These are phyloP conservation scores for Penicillium atrosanguineum DNA, from an alignment of 495 filamentous ascomycete genomes.

Conservation along the genomic window DNA sequence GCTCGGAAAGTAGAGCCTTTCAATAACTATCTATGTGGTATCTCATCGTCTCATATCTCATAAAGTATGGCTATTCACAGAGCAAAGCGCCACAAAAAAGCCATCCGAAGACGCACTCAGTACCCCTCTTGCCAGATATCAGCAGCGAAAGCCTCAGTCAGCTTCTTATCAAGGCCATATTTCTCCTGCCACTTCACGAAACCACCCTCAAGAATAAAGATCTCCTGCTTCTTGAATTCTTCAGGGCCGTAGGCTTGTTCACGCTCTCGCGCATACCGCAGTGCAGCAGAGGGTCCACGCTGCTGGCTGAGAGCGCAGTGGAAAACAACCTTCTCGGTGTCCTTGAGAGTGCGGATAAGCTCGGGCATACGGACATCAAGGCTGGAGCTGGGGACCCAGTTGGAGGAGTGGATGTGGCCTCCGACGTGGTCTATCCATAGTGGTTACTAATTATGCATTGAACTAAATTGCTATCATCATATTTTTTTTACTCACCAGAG, in stretches of 20 bases:
- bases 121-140: slow-evolving; percentile 75
- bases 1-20: not conserved
- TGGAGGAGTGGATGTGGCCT: slow-evolving; percentile 76
- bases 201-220: slow-evolving; percentile 79
- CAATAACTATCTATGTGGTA: slow-evolving; percentile 12
- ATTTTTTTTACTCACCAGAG: slow-evolving; percentile 47
- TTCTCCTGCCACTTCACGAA: slow-evolving; percentile 91
- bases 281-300: slow-evolving; percentile 52
- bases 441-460: not conserved
- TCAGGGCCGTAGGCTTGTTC: slow-evolving; percentile 32
- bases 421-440: slow-evolving; percentile 72
- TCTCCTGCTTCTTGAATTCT: slow-evolving; percentile 57
- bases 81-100: not conserved
- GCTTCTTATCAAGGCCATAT: slow-evolving; percentile 69
- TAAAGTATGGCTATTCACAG: slow-evolving; percentile 4
- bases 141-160: slow-evolving; percentile 84
- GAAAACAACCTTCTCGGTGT: slow-evolving; percentile 84
- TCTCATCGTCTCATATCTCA: slow-evolving; percentile 16
- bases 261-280: slow-evolving; percentile 44
- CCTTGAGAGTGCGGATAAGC: slow-evolving; percentile 72
- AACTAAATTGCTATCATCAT: not conserved
- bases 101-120: slow-evolving; percentile 9
- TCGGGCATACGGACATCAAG: slow-evolving; percentile 77
- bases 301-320: slow-evolving; percentile 95
- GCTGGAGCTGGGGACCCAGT: slow-evolving; percentile 69